Evolutionary conservation across 2,329 filamentous ascomycete species (phyloP).

Genomic region (Cercospora berteroae): DNA sequence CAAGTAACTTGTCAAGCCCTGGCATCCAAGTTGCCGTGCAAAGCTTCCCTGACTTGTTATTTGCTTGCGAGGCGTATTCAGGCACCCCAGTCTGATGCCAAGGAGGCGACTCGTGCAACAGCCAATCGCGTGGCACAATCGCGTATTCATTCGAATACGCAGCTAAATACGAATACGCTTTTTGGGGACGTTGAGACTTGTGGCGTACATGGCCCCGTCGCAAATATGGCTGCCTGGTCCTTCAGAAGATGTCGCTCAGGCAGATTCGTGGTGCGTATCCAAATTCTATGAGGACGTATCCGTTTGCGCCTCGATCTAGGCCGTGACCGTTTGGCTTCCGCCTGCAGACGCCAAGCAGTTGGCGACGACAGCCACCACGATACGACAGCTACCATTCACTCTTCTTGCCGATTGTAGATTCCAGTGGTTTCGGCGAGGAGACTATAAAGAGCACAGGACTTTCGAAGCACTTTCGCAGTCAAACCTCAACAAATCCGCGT

Average conservation of each 20-base stretch:
- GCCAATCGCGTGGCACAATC: background rate
- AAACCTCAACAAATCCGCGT: background rate
- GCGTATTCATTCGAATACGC: background rate
- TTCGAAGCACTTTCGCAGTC: background rate
- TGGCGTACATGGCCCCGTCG: background rate
- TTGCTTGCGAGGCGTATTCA: background rate
- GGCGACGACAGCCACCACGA: background rate
- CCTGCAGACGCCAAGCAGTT: background rate
- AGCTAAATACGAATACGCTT: background rate
- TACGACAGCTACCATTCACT: background rate
- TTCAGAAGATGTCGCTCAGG: background rate
- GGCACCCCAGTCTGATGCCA: background rate
- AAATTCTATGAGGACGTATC: background rate
- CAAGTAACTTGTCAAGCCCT: background rate
- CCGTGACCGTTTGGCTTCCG: background rate
- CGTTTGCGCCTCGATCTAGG: background rate
- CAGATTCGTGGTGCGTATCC: background rate
- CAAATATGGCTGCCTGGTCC: background rate
- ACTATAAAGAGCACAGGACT: background rate
- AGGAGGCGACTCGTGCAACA: background rate
- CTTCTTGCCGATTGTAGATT: background rate
- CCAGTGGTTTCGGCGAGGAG: background rate
- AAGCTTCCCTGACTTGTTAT: background rate
- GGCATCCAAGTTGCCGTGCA: background rate
- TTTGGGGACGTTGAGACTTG: background rate